Evolutionary conservation across 1,284 basidiomycete species (phyloP).

Genomic region (Ustilago xerochloae): DNA sequence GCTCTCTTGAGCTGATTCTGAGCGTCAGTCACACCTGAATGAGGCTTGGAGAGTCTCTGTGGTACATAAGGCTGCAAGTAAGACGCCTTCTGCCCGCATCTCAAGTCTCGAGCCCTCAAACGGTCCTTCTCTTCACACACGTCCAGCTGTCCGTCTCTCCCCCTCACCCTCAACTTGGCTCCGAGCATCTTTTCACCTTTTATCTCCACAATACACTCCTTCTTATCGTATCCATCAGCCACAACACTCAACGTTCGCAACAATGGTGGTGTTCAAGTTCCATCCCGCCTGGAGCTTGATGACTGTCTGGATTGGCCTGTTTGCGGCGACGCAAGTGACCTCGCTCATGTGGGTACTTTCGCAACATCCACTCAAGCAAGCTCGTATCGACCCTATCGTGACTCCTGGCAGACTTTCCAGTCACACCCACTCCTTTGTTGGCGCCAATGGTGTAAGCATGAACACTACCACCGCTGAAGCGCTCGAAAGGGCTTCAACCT

Average conservation of each 20-base stretch:
- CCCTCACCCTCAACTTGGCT: not conserved
- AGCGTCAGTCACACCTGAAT: not conserved
- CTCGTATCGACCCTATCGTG: constrained; percentile 72
- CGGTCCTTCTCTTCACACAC: not conserved
- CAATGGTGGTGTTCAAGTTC: not conserved
- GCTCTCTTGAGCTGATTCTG: not conserved
- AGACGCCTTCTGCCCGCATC: not conserved
- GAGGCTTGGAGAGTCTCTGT: not conserved
- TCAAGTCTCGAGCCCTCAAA: not conserved
- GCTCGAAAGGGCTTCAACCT: constrained; percentile 37
- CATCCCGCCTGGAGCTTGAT: not conserved
- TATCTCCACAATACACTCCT: not conserved
- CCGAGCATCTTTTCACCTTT: not conserved
- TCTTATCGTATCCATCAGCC: no score
- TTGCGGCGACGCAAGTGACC: constrained; percentile 11
- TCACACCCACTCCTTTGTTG: constrained; percentile 70
- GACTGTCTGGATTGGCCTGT: constrained; percentile 11
- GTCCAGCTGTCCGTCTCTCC: not conserved
- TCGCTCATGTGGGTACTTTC: constrained; percentile 45
- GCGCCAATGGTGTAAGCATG: constrained; percentile 43
- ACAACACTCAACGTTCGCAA: not conserved
- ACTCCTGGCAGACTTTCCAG: constrained; percentile 69
- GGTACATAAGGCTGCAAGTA: not conserved
- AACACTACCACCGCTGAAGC: constrained; percentile 21
- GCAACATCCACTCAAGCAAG: constrained; percentile 63